Evolutionary conservation across 306 rosid species (phyloP), one percentile per base, ranked within the genome.

Genomic region (Datisca glomerata): DNA sequence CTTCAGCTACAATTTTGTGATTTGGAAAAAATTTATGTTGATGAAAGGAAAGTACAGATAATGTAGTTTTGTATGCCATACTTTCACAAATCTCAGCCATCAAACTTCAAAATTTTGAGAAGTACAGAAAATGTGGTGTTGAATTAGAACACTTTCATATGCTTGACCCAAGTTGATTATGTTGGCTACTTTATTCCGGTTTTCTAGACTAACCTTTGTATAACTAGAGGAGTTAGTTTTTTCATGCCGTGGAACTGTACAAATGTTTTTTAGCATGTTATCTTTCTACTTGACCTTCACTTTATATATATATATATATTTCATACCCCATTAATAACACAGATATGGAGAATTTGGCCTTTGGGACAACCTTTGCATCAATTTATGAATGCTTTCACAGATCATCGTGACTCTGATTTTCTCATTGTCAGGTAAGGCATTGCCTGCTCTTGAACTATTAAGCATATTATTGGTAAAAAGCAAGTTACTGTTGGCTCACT

Each of bases 261-360:
- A 27, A 36, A 15, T 27, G 35, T 56, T 18, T 41, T 25, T 59
- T n/a, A n/a, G n/a, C n/a, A n/a, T n/a, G n/a, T n/a, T n/a, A n/a
- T n/a, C n/a, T n/a, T n/a, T n/a, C n/a, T n/a, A n/a, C n/a, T n/a
- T 25, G 12, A 12, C 25, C 36, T 16, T 14, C 17, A 6, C 14
- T 34, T 13, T 13, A 9, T 0, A 7, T 10, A 34, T 11, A 34
- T 34, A 34, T 5, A 13, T 6, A 6, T 12, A 4, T 8, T 36
- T 36, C 4, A 4, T 19, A 1, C 33, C 55, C 54, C 55, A 27
- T 45, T 60, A 61, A 22, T 61, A 54, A n/a, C 54, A 25, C 51
- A 89, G 93, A 75, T 83, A 41, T 89, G 97, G 95, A 77, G 77
- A 76, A 84, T 89, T 51, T 89, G 86, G 95, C 98, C 95, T 14